Evolutionary conservation across 371 early-diverging fungal species (phyloP), one percentile per base, ranked within the genome.

Genomic region (Haplosporangium sp.): DNA sequence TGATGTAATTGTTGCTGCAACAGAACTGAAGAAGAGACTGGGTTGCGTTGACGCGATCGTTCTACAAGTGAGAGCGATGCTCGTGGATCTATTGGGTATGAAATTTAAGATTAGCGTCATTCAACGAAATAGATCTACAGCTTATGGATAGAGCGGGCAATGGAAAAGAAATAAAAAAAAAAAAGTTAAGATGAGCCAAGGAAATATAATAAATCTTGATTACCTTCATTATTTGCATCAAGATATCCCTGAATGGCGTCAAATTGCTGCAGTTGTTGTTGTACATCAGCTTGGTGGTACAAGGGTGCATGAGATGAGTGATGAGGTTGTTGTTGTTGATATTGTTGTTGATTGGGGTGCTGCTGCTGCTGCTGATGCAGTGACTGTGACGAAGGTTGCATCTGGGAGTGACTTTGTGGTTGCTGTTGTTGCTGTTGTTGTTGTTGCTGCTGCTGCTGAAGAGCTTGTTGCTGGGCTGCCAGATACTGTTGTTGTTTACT

Each of bases 191-290:
- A 39, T 42, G 35, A 39, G 35, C 10, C 3, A 40, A 61, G 13
- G 42, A 19, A 44, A 27, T 8, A 27, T n/a, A 45, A 27, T 27
- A 27, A 27, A 61, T 61, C 61, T 61, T 27, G 34, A 38, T 17
- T 69, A 67, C 71, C 76, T 66, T 76, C 71, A 40, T 64, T 35
- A 52, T 38, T 63, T 19, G 63, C 76, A 67, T 76, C 76, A 62
- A 76, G 76, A 67, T 76, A 76, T 58, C 76, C 71, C n/a, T 76
- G 76, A 64, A 76, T 76, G 67, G 76, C 76, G 67, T 76, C 76
- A 71, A 76, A 71, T 62, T 76, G 76, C 66, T 75, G 76, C 67
- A 71, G 34, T 37, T 67, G 71, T 20, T 64, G 67, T 47, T 70
- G 71, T 57, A 67, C 60, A 56, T 72, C 73, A 45, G 52, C 20